phyloP scores from a whole-genome alignment of 805 yeast genomes.

The Tanozyma kutaoensis region DNA sequence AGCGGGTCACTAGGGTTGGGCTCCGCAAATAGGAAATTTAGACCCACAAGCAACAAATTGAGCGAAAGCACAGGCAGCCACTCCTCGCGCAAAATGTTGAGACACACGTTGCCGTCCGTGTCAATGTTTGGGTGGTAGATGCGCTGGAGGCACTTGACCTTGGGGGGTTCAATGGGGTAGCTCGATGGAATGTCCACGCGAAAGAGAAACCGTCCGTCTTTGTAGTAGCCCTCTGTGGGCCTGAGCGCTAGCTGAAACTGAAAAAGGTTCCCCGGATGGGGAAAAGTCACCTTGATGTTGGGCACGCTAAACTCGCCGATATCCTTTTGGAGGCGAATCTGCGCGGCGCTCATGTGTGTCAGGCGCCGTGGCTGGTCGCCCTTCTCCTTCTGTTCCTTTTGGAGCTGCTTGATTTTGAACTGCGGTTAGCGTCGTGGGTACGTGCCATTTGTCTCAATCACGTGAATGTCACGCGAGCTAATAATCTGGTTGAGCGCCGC shows the following conservation, averaged over 20 bases:
- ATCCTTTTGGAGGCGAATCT: conserved; percentile 65
- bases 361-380: conserved; percentile 9
- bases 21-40: conserved; percentile 74
- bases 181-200: conserved; percentile 50
- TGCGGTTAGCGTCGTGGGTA: conserved; percentile 5
- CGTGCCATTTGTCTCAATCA: no score
- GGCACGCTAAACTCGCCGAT: conserved; percentile 59
- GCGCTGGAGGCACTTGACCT: conserved; percentile 52
- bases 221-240: conserved; percentile 67
- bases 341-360: conserved; percentile 38
- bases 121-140: conserved; percentile 95
- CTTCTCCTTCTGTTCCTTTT: conserved; percentile 38
- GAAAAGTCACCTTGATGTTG: conserved; percentile 37
- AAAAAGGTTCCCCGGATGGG: conserved; percentile 45
- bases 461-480: no score
- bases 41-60: conserved; percentile 72
- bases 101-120: conserved; percentile 77
- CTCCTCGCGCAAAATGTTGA: conserved; percentile 84
- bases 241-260: conserved; percentile 40
- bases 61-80: conserved; percentile 90
- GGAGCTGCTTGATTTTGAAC: conserved; percentile 49
- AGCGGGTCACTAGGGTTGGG: conserved; percentile 90
- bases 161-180: conserved; percentile 91
- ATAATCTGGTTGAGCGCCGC: no score
- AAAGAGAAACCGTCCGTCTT: conserved; percentile 58